phyloP scores from a whole-genome alignment of 129 eudicot genomes.

The Flaveria trinervia region DNA sequence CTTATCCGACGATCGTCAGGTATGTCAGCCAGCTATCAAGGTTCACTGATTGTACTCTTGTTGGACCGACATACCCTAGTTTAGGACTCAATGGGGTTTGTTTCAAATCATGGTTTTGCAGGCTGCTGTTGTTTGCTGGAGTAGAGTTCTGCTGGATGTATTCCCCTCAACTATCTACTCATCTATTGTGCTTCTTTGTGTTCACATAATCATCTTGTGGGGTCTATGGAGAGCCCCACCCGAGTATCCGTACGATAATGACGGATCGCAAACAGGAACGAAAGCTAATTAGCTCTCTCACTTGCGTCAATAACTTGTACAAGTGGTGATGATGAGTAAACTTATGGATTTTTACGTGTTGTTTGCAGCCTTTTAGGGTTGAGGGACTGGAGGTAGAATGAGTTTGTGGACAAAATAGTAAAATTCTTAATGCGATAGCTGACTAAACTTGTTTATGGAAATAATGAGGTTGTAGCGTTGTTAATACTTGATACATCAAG shows the following conservation, averaged over 20 bases:
- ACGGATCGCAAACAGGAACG: slow-evolving; percentile 23
- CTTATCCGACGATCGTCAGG: slow-evolving; percentile 71
- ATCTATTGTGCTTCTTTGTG: slow-evolving; percentile 52
- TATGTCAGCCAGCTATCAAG: slow-evolving; percentile 27
- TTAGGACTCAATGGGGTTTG: background rate
- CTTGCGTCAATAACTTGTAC: too few relatives aligned
- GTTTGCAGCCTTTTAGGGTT: too few relatives aligned
- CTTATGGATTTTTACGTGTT: too few relatives aligned
- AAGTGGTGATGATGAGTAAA: too few relatives aligned
- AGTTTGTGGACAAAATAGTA: too few relatives aligned
- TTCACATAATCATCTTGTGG: slow-evolving; percentile 62
- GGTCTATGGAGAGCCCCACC: slow-evolving; percentile 70
- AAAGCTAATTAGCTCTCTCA: slow-evolving; percentile 33
- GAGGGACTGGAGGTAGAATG: too few relatives aligned
- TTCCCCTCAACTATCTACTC: slow-evolving; percentile 73
- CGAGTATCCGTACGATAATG: slow-evolving; percentile 51
- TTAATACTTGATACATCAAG: too few relatives aligned
- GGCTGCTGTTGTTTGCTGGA: slow-evolving; percentile 59
- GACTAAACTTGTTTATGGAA: too few relatives aligned
- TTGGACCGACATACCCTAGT: background rate
- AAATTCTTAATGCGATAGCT: too few relatives aligned
- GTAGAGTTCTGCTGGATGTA: slow-evolving; percentile 86
- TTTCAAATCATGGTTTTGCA: slow-evolving; percentile 35
- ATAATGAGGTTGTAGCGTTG: too few relatives aligned
- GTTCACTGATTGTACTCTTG: background rate